These are phyloP conservation scores for Pleurotus pulmonarius DNA, from an alignment of 768 basidiomycete species.

Conservation along the genomic window DNA sequence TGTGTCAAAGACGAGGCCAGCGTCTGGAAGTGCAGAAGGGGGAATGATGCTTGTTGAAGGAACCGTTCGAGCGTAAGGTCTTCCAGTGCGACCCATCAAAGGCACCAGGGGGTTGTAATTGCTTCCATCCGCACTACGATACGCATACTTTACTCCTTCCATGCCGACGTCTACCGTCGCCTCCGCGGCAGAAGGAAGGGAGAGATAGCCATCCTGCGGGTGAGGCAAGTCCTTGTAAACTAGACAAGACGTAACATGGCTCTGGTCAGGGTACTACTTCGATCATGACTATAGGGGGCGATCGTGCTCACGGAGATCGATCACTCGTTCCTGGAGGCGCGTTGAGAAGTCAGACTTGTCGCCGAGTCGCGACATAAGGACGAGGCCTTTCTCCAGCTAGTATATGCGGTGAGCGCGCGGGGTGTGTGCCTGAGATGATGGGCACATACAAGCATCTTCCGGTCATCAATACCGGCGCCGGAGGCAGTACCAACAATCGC, in stretches of 20 bases:
- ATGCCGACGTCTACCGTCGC: slow-evolving; percentile 9
- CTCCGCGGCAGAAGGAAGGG: slow-evolving; percentile 17
- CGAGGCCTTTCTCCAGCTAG: slow-evolving; percentile 62
- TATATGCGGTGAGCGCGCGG: slow-evolving; percentile 8
- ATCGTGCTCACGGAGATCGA: slow-evolving; percentile 49
- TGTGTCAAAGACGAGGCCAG: slow-evolving; percentile 67
- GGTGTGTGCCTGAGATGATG: not conserved
- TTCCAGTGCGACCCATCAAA: slow-evolving; percentile 53
- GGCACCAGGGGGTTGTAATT: slow-evolving; percentile 56
- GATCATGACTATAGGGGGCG: slow-evolving; percentile 6
- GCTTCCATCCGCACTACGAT: slow-evolving; percentile 57
- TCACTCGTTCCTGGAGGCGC: slow-evolving; percentile 45
- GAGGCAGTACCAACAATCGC: slow-evolving; percentile 35
- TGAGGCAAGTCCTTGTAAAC: slow-evolving; percentile 82
- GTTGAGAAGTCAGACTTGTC: slow-evolving; percentile 24
- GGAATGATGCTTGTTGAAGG: slow-evolving; percentile 42
- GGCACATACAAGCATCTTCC: slow-evolving; percentile 50
- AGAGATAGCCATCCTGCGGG: slow-evolving; percentile 56
- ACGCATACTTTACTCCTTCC: slow-evolving; percentile 40
- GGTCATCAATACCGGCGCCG: slow-evolving; percentile 49
- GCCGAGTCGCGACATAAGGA: slow-evolving; percentile 51
- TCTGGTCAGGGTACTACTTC: slow-evolving; percentile 11
- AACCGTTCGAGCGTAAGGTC: slow-evolving; percentile 68
- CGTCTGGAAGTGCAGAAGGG: slow-evolving; percentile 51
- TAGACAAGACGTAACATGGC: slow-evolving; percentile 21